A percentile compares a stretch with the other conserved stretches of the same genome.
Evolutionary conservation across 345 rosid genomes (phyloP).

Genomic region (Citrus trifoliata): DNA sequence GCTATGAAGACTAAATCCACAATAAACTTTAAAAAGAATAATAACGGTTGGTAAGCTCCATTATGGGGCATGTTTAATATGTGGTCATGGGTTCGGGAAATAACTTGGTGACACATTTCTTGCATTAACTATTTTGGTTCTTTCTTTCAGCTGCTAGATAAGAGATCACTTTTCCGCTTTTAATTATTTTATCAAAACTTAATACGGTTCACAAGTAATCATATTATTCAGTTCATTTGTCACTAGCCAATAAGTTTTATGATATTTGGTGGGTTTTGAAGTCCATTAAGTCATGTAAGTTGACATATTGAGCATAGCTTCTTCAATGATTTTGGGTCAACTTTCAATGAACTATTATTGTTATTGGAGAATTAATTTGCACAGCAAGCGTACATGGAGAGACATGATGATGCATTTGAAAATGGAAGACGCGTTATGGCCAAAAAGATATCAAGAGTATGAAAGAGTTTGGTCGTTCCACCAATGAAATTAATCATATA

Average conservation of each 20-base stretch:
- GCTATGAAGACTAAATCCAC: constrained; percentile 15
- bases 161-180: too few species aligned
- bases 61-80: constrained; percentile 16
- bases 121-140: background rate
- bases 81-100: constrained; percentile 10
- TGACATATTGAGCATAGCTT: background rate
- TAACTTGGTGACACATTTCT: background rate
- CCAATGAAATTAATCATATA: background rate
- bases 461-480: background rate
- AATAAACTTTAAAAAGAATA: constrained; percentile 3
- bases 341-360: constrained; percentile 4
- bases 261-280: background rate
- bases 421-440: background rate
- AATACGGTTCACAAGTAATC: background rate
- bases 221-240: background rate
- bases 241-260: background rate
- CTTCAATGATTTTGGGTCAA: constrained; percentile 1
- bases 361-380: constrained; percentile 1
- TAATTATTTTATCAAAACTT: background rate
- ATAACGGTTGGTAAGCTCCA: background rate
- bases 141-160: too few species aligned
- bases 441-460: background rate
- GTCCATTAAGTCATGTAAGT: background rate
- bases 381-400: constrained; percentile 1
- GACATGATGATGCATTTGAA: background rate